Percentiles rank a stretch among this genome's conserved stretches.
phyloP scores from a whole-genome alignment of 2,329 filamentous ascomycete genomes.

The Cercospora citrullina region DNA sequence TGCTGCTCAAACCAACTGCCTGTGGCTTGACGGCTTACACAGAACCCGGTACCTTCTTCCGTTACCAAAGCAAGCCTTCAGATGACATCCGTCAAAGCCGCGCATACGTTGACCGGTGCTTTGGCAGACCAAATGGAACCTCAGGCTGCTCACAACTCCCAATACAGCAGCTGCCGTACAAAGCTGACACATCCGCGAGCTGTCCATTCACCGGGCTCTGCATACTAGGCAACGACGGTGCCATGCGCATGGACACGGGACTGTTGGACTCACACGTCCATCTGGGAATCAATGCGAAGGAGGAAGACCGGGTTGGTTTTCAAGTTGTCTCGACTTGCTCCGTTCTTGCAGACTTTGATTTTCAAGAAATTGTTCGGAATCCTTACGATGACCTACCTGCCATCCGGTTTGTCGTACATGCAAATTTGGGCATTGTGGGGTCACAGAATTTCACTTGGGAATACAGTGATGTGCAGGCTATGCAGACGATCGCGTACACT shows the following conservation, averaged over 20 bases:
- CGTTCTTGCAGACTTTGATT: not conserved
- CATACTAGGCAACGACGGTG: not conserved
- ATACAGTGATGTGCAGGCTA: not conserved
- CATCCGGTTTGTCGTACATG: not conserved
- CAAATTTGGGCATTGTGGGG: not conserved
- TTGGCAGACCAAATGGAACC: constrained; percentile 4
- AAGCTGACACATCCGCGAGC: not conserved
- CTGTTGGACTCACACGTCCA: not conserved
- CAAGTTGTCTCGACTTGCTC: not conserved
- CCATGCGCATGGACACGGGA: not conserved
- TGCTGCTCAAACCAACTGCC: not conserved
- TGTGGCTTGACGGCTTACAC: not conserved
- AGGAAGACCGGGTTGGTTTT: not conserved
- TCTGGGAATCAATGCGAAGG: not conserved
- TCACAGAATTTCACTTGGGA: not conserved
- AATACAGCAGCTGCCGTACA: constrained; percentile 4
- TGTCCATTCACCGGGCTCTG: not conserved
- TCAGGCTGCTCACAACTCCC: constrained; percentile 8
- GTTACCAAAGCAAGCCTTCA: not conserved
- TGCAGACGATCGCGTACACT: not conserved
- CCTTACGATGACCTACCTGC: not conserved
- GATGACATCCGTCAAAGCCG: not conserved
- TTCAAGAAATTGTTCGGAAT: not conserved
- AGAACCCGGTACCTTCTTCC: not conserved
- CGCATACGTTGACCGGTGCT: not conserved